Evolutionary conservation across 202 grass and related monocot genomes (phyloP), one percentile per base, ranked within the genome.

Genomic region (Saccharum hybrid): DNA sequence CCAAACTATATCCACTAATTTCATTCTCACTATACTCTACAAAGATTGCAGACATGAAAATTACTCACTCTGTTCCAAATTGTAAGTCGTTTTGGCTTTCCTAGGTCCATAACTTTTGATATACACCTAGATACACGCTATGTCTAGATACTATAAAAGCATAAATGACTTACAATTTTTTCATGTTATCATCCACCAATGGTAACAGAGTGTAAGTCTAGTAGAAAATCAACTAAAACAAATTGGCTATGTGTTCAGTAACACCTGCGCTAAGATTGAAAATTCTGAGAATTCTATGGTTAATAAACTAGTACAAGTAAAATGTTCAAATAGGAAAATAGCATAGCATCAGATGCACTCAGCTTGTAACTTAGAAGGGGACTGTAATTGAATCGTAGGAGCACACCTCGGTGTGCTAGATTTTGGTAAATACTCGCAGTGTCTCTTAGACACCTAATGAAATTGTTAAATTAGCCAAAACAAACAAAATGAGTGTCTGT

Each of bases 11-110:
- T 38, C 37, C 63, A 37, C 2, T 16, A 34, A 76, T 21, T 59
- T 59, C 51, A 10, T 66, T 84, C 5, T 10, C 52, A 22, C 12
- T 71, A 77, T 64, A 75, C 1, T 57, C 22, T 33, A 84, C 34
- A 77, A 78, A 78, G 16, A 62, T 40, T 68, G 39, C 69, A 63
- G 41, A 51, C 21, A 77, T 79, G 30, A 51, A 79, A 36, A 63
- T 22, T 61, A 69, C 40, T 36, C 5, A 56, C 51, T 59, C 19
- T n/a, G 7, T 23, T 23, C 54, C 57, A 60, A 60, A 60, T 10
- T 23, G 57, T 10, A 60, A 60, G 57, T 23, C 21, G 2, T 60
- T 60, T 60, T 23, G 9, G 57, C n/a, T 60, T 23, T 23, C n/a
- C 57, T 10, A 60, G 56, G 56, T 22, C 56, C 56, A 60, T 60